Percentiles rank a stretch among this genome's conserved stretches.
phyloP scores from a whole-genome alignment of 345 rosid species.

The Populus alba region DNA sequence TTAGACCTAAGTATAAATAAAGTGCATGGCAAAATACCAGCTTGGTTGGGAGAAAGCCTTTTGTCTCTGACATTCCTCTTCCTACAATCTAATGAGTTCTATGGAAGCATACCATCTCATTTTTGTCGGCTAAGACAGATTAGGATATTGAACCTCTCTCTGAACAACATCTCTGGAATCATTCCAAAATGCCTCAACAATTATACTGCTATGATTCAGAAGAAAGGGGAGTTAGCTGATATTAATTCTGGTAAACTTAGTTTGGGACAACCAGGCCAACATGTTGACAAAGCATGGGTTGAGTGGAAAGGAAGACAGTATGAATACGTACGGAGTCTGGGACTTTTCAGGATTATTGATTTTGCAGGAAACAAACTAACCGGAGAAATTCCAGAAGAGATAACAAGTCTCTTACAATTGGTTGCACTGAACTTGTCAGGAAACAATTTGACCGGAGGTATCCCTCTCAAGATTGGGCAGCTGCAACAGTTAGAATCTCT shows the following conservation, averaged over 20 bases:
- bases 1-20: background rate
- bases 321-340: background rate
- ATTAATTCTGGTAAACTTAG: too few relatives aligned
- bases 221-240: background rate
- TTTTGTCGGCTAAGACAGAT: slow-evolving; percentile 9
- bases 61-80: background rate
- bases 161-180: slow-evolving; percentile 12
- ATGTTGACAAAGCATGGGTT: background rate
- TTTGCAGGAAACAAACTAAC: background rate
- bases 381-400: slow-evolving; percentile 5
- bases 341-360: background rate
- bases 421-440: background rate
- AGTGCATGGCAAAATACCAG: background rate
- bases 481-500: slow-evolving; percentile 4
- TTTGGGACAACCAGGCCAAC: too few relatives aligned
- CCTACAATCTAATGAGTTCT: background rate
- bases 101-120: slow-evolving; percentile 14
- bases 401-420: background rate
- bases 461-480: background rate
- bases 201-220: slow-evolving; percentile 10
- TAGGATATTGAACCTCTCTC: slow-evolving; percentile 20
- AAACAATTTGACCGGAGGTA: background rate
- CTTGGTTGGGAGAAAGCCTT: background rate
- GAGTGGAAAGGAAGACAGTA: slow-evolving; percentile 8
- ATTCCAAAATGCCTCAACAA: slow-evolving; percentile 21